Conservation (phyloP, 2,329 filamentous ascomycete species). For the Lecanicillium sp. region DNA sequence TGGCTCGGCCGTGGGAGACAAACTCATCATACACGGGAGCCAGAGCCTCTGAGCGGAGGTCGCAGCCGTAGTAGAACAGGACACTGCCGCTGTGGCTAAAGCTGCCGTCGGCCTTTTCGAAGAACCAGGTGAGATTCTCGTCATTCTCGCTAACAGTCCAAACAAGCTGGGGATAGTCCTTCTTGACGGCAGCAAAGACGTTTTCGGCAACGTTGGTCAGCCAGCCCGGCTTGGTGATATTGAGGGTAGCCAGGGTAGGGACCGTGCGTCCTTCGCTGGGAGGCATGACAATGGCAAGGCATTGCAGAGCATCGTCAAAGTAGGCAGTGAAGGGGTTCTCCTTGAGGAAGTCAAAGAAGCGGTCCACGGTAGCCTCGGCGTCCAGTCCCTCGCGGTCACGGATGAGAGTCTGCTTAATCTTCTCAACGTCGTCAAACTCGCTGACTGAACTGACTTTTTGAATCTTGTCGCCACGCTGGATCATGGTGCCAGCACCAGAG, state of each 20-base stretch:
- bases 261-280: conserved; percentile 57
- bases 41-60: conserved; percentile 67
- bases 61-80: conserved; percentile 92
- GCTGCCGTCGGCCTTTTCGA: conserved; percentile 92
- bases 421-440: conserved; percentile 67
- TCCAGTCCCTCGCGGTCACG: conserved; percentile 77
- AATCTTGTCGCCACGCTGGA: conserved; percentile 86
- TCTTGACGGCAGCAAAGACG: conserved; percentile 87
- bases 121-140: conserved; percentile 97
- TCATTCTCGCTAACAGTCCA: conserved; percentile 97
- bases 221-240: conserved; percentile 91
- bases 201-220: conserved; percentile 92
- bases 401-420: conserved; percentile 75
- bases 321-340: conserved; percentile 82
- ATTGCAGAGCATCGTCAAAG: conserved; percentile 90
- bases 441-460: conserved; percentile 62
- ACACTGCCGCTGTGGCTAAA: conserved; percentile 79
- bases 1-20: conserved; percentile 69
- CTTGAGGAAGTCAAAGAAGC: conserved; percentile 73
- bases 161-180: conserved; percentile 81
- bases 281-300: conserved; percentile 80
- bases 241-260: conserved; percentile 81
- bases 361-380: conserved; percentile 74
- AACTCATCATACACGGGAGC: conserved; percentile 81
- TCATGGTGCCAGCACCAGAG: conserved; percentile 87